Percentiles rank a stretch among this genome's conserved stretches.
phyloP scores from a whole-genome alignment of 2,329 filamentous ascomycete species.

The Aaosphaeria pasadenensis region DNA sequence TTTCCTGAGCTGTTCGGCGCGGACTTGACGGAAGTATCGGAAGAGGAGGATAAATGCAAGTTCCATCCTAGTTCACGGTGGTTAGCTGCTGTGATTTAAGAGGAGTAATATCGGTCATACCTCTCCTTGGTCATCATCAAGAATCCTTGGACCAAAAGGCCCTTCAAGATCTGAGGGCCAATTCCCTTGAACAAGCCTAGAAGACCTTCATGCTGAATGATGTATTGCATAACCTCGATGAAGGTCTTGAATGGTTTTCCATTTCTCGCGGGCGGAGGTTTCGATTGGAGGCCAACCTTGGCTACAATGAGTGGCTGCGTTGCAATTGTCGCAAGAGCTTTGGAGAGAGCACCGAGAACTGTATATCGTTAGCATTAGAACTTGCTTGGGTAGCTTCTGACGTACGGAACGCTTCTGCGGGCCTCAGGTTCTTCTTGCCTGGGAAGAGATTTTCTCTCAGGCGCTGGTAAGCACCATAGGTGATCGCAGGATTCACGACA shows the following conservation, averaged over 20 bases:
- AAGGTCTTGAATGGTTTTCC: conserved; percentile 95
- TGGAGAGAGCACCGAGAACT: conserved; percentile 92
- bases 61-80: conserved; percentile 64
- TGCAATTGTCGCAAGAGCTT: conserved; percentile 82
- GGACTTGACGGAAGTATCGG: conserved; percentile 72
- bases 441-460: conserved; percentile 76
- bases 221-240: conserved; percentile 90
- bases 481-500: conserved; percentile 95
- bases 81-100: conserved; percentile 7
- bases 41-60: conserved; percentile 79
- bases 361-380: neutral
- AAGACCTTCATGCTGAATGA: conserved; percentile 80
- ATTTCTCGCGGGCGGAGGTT: conserved; percentile 76
- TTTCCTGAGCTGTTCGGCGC: conserved; percentile 67
- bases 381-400: conserved; percentile 18
- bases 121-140: conserved; percentile 99
- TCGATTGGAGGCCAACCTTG: conserved; percentile 94
- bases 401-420: conserved; percentile 90
- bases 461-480: conserved; percentile 93
- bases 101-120: conserved; percentile 46
- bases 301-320: conserved; percentile 97
- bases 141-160: conserved; percentile 87
- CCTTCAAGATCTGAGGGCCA: conserved; percentile 88
- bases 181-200: conserved; percentile 95
- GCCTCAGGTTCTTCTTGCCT: conserved; percentile 69